phyloP scores from a whole-genome alignment of 148 eudicot genomes.

The Cornus florida region DNA sequence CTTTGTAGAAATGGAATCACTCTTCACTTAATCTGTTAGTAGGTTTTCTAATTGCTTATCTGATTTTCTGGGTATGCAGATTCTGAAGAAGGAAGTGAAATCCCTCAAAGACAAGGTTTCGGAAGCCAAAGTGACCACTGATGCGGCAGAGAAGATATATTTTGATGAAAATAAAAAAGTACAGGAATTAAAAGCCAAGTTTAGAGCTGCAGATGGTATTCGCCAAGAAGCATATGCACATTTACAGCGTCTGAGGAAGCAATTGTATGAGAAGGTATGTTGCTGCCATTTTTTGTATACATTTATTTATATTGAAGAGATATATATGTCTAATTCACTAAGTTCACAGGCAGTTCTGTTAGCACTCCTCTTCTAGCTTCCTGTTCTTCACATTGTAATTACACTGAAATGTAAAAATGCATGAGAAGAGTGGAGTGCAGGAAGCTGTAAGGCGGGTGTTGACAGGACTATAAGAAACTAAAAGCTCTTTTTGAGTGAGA shows the following conservation, averaged over 20 bases:
- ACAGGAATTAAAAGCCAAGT: constrained; percentile 39
- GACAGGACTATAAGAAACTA: background rate
- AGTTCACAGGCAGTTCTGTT: background rate
- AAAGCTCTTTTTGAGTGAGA: background rate
- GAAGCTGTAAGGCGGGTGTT: background rate
- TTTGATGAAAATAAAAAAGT: constrained; percentile 50
- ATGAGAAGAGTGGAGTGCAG: background rate
- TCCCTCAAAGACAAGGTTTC: constrained; percentile 46
- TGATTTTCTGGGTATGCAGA: constrained; percentile 36
- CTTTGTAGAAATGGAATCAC: constrained; percentile 4
- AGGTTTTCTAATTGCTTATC: background rate
- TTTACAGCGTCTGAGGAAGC: constrained; percentile 45
- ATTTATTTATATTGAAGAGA: background rate
- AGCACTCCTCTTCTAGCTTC: background rate
- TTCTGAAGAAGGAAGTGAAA: constrained; percentile 68
- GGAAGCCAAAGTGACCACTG: constrained; percentile 47
- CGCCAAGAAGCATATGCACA: constrained; percentile 67
- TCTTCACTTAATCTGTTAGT: background rate
- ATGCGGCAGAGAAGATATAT: constrained; percentile 45
- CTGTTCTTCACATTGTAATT: background rate
- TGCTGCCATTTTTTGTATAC: background rate
- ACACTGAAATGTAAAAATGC: background rate
- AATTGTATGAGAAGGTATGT: constrained; percentile 67
- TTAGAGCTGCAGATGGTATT: constrained; percentile 47
- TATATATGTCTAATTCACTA: background rate